These are phyloP conservation scores for Eucalyptus tenuipes DNA, from an alignment of 345 rosid species.

Conservation along the genomic window DNA sequence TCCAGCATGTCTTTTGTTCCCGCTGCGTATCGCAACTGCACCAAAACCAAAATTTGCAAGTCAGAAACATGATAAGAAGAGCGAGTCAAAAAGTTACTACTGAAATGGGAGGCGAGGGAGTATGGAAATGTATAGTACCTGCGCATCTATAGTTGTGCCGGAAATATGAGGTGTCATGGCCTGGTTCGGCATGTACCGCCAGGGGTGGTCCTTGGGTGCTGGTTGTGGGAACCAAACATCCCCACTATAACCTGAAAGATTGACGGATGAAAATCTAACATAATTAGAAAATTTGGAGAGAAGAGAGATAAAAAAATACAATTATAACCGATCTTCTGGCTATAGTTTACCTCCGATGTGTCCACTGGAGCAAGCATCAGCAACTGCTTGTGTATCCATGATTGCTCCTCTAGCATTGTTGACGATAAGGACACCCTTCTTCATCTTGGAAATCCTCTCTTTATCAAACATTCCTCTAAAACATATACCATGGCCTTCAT, in stretches of 20 bases:
- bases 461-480: conserved; percentile 67
- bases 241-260: conserved; percentile 72
- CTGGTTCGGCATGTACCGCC: conserved; percentile 99
- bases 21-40: conserved; percentile 80
- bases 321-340: background rate
- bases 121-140: conserved; percentile 19
- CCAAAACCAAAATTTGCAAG: background rate
- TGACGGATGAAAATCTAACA: background rate
- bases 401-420: conserved; percentile 97
- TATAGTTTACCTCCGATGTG: conserved; percentile 54
- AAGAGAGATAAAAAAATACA: background rate
- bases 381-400: conserved; percentile 87
- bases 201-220: conserved; percentile 94
- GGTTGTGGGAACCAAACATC: conserved; percentile 97
- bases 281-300: background rate
- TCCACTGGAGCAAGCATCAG: conserved; percentile 69
- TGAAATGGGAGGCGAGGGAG: background rate
- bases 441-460: conserved; percentile 70
- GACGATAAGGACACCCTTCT: conserved; percentile 81
- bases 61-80: background rate
- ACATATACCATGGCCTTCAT: background rate
- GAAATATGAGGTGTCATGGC: conserved; percentile 99
- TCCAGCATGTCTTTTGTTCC: conserved; percentile 93
- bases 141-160: conserved; percentile 94
- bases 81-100: background rate